Base-by-base conservation (phyloP, 768 basidiomycete genomes). In the Dictyophora rubrovolvata region DNA sequence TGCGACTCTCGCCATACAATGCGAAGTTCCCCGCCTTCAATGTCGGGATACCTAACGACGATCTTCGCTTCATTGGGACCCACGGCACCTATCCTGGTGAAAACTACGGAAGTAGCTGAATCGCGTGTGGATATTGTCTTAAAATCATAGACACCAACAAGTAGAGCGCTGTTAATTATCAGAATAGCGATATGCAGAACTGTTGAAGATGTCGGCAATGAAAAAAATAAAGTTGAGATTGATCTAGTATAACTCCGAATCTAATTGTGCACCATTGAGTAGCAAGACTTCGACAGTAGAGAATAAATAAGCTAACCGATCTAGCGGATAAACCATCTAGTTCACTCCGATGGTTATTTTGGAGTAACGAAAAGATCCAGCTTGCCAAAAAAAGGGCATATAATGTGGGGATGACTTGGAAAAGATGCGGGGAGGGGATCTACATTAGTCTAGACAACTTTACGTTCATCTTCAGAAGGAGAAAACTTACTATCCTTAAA, bases 81-180 rank as follows among this genome's bases (percentile, higher is more conserved):
- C 58, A 89, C 77, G 2, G 86, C 86, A 16, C 88, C 88, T 57
- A 88, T 72, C 53, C 88, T 79, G 2, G 82, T 80, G 68, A 86
- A 91, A 12, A 73, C 70, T 61, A 87, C 78, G 65, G 79, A 75
- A 9, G 69, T 42, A 16, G 83, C 81, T 50, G 78, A 65, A 65
- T 83, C 80, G 57, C 82, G 66, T 63, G 79, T 74, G 3, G 88
- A 86, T 1, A 79, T 73, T 20, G 73, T 63, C 51, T 77, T 70
- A 62, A 83, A 77, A 66, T 91, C 87, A 34, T 70, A 60, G 5
- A 69, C 66, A 53, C 70, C 62, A 23, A 69, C 60, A 23, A 76
- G 63, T 2, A 79, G 65, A 22, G 72, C 23, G 1, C 71, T 68
- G 68, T 79, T 79, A 66, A 77, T 68, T n/a, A 64, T 46, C 42